phyloP scores from a whole-genome alignment of 768 basidiomycete genomes.

The Mycena polygramma region DNA sequence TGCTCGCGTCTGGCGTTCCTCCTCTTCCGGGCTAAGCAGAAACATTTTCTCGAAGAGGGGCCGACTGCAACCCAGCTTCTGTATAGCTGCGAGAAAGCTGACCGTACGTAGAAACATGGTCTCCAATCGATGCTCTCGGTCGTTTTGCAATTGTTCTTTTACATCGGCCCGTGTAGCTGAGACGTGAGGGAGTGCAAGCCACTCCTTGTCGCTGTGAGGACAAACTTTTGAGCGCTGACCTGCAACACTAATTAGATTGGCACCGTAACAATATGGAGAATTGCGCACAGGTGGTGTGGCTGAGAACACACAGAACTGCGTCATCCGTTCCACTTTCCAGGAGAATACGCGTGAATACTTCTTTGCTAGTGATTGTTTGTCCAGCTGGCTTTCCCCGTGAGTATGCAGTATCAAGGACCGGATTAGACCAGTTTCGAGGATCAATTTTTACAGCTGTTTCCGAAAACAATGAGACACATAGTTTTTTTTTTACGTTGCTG shows the following conservation, averaged over 20 bases:
- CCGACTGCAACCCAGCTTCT: neutral
- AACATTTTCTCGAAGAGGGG: neutral
- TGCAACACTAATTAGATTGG: neutral
- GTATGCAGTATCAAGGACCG: neutral
- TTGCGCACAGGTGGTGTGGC: neutral
- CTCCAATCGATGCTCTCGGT: neutral
- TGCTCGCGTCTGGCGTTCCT: neutral
- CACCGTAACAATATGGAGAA: neutral
- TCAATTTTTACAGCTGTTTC: no score
- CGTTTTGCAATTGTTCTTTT: neutral
- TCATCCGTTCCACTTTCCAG: neutral
- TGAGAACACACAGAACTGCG: neutral
- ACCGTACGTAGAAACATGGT: neutral
- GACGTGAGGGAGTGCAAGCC: neutral
- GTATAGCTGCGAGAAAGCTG: neutral
- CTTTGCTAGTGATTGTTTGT: neutral
- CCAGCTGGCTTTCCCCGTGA: neutral
- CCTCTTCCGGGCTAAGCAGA: neutral
- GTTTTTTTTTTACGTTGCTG: no score
- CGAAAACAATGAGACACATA: no score
- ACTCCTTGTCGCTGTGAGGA: neutral
- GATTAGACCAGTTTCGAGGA: neutral
- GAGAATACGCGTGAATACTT: neutral
- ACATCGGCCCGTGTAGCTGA: neutral
- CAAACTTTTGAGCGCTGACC: slow-evolving; percentile 19